phyloP scores from a whole-genome alignment of 148 eudicot genomes.

The Nepenthes mirabilis region DNA sequence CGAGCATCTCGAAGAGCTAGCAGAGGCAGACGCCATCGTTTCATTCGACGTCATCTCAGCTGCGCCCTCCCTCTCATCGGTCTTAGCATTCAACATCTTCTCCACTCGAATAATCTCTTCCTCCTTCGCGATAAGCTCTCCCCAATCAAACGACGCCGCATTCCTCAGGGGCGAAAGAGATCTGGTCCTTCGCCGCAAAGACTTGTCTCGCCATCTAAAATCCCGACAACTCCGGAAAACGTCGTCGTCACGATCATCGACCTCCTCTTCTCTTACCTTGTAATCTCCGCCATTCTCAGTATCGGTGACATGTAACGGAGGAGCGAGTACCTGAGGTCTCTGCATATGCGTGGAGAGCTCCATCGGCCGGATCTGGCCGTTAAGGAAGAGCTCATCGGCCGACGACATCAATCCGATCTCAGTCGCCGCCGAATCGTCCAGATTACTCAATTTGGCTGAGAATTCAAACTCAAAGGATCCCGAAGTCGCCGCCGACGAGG shows the following conservation, averaged over 20 bases:
- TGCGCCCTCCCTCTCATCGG: conserved; percentile 1
- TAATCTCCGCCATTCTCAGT: not conserved
- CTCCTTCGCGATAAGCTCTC: not conserved
- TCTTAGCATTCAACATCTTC: conserved; percentile 3
- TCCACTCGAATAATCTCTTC: conserved; percentile 1
- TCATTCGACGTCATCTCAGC: conserved; percentile 13
- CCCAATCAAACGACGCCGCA: conserved; percentile 34
- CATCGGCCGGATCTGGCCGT: conserved; percentile 52
- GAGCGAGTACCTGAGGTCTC: conserved; percentile 44
- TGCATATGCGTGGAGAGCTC: conserved; percentile 74
- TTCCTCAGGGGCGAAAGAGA: conserved; percentile 65
- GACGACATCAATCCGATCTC: conserved; percentile 25
- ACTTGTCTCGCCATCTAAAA: conserved; percentile 34
- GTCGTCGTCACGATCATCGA: conserved; percentile 1
- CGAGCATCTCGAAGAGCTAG: conserved; percentile 66
- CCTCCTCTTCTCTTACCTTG: conserved; percentile 7
- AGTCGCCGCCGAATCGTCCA: conserved; percentile 11
- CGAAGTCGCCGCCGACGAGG: conserved; percentile 8
- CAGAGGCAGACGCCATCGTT: conserved; percentile 42
- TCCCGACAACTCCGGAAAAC: conserved; percentile 34
- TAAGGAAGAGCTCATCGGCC: conserved; percentile 36
- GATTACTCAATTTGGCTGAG: conserved; percentile 18
- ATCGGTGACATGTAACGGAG: conserved; percentile 26
- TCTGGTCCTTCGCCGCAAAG: conserved; percentile 52
- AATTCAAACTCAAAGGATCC: conserved; percentile 33